A percentile compares a stretch with the other conserved stretches of the same genome.
These are phyloP conservation scores for Dipteronia dyeriana DNA, from an alignment of 345 rosid species.

Conservation along the genomic window DNA sequence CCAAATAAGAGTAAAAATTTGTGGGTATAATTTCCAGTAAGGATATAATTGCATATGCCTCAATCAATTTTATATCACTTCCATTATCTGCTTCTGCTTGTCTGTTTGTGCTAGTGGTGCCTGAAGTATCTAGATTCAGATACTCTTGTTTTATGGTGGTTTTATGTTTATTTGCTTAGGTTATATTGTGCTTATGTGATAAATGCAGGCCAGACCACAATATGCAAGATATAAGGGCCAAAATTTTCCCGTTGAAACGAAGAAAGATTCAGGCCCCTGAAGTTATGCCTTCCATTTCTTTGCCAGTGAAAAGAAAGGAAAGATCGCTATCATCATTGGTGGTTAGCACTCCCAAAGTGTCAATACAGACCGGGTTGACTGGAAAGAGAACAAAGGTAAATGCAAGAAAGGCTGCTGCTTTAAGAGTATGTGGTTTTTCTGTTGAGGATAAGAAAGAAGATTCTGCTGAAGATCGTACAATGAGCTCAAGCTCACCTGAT, in stretches of 20 bases:
- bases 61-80: too few relatives aligned
- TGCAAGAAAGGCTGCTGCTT: constrained; percentile 47
- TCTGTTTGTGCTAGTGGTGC: not conserved
- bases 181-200: constrained; percentile 19
- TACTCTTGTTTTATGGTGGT: not conserved
- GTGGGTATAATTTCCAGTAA: not conserved
- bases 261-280: constrained; percentile 57
- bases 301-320: constrained; percentile 70
- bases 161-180: constrained; percentile 3
- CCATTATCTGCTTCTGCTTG: not conserved
- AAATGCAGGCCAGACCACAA: constrained; percentile 72
- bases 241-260: constrained; percentile 63
- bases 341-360: constrained; percentile 62
- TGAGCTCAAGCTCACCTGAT: constrained; percentile 54
- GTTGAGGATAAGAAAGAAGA: constrained; percentile 55
- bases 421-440: constrained; percentile 39
- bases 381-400: constrained; percentile 59
- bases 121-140: not conserved
- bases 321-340: constrained; percentile 70
- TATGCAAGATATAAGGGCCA: constrained; percentile 70
- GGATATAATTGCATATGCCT: too few relatives aligned
- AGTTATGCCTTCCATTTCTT: constrained; percentile 43
- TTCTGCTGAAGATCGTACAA: constrained; percentile 40
- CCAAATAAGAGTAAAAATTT: not conserved
- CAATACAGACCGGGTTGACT: constrained; percentile 49